phyloP scores from a whole-genome alignment of 306 rosid genomes.

The Trifolium pratense region DNA sequence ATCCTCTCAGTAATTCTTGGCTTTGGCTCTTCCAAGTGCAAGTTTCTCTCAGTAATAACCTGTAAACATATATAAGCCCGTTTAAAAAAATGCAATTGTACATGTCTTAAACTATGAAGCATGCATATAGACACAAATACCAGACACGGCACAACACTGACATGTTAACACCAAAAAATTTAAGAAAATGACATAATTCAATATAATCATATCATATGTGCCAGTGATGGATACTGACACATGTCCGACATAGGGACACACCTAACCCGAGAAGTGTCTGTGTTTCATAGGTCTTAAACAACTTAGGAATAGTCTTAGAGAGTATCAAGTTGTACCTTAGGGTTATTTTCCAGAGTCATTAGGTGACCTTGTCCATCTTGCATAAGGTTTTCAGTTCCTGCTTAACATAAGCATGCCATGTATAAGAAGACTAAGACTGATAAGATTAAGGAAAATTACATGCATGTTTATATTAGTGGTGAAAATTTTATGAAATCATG shows the following conservation, averaged over 20 bases:
- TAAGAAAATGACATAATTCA: too few relatives aligned
- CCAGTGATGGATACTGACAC: too few relatives aligned
- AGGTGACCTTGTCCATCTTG: constrained; percentile 48
- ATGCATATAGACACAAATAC: too few relatives aligned
- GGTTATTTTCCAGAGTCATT: constrained; percentile 41
- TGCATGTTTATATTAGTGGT: neutral
- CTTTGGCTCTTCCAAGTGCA: constrained; percentile 38
- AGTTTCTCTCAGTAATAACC: constrained; percentile 45
- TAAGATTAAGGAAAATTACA: constrained; percentile 4
- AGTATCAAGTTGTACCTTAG: constrained; percentile 39
- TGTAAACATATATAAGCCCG: constrained; percentile 33
- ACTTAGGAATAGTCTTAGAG: neutral
- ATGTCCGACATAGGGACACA: too few relatives aligned
- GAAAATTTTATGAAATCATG: neutral
- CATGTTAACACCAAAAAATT: too few relatives aligned
- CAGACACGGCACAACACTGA: too few relatives aligned
- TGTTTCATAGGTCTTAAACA: neutral
- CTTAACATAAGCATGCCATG: constrained; percentile 10
- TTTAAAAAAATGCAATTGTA: neutral
- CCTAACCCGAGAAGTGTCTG: too few relatives aligned
- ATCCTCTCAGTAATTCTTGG: constrained; percentile 50
- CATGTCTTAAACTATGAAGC: neutral
- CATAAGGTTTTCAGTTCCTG: constrained; percentile 70
- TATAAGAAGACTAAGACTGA: constrained; percentile 8
- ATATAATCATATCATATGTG: too few relatives aligned